phyloP scores from a whole-genome alignment of 176 grass and related monocot genomes.

The Guadua angustifolia region DNA sequence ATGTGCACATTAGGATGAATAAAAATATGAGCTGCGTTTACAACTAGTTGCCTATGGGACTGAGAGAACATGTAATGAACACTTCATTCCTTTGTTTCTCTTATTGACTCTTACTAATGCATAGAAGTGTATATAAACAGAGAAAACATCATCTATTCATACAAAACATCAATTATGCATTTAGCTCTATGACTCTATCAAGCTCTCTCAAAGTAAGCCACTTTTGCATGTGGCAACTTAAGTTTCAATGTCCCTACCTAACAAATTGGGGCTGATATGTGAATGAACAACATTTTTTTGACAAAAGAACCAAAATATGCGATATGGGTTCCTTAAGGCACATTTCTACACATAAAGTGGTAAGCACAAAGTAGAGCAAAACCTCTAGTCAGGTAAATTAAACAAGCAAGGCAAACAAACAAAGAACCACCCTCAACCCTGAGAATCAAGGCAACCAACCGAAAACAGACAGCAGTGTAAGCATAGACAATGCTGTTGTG shows the following conservation, averaged over 20 bases:
- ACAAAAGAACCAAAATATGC: background rate
- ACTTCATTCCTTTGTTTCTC: background rate
- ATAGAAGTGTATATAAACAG: background rate
- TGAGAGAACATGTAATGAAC: background rate
- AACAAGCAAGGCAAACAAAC: background rate
- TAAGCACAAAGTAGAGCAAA: conserved; percentile 18
- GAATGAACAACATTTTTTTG: background rate
- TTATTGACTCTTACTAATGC: background rate
- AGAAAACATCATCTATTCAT: conserved; percentile 1
- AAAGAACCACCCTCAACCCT: background rate
- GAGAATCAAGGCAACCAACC: background rate
- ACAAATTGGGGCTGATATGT: background rate
- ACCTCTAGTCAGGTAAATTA: background rate
- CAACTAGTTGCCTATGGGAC: background rate
- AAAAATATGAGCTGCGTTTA: background rate
- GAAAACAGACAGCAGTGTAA: background rate
- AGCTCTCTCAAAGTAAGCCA: background rate
- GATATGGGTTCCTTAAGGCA: background rate
- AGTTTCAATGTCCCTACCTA: background rate
- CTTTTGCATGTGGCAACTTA: background rate
- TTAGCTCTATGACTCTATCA: background rate
- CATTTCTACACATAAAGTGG: background rate
- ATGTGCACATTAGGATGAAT: conserved; percentile 3
- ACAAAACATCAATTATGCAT: conserved; percentile 2
- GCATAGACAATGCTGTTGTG: background rate